These are phyloP conservation scores for Pluteus cervinus DNA, from an alignment of 768 basidiomycete genomes.

Conservation along the genomic window DNA sequence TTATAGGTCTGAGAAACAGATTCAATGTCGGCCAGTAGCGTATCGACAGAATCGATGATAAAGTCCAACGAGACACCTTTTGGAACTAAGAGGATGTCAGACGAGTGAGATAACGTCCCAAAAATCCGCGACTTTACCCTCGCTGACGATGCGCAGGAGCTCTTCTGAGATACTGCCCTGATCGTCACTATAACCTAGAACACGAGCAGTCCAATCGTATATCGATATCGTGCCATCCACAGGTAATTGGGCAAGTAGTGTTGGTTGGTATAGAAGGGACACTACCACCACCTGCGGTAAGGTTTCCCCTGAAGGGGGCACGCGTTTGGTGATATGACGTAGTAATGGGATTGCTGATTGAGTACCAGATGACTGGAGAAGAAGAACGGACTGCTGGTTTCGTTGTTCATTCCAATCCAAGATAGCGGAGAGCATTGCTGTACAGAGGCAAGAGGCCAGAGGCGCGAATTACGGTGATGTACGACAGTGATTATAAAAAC, in stretches of 20 bases:
- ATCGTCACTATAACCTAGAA: conserved; percentile 47
- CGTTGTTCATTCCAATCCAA: no score
- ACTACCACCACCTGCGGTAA: conserved; percentile 37
- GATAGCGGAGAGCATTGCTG: conserved; percentile 1
- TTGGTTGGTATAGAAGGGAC: conserved; percentile 50
- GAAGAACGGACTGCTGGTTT: conserved; percentile 39
- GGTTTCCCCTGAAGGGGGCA: no score
- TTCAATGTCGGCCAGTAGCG: conserved; percentile 50
- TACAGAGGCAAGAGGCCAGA: conserved; percentile 5
- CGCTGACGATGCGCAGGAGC: conserved; percentile 36
- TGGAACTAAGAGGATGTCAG: no score
- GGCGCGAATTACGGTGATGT: conserved; percentile 1
- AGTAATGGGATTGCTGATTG: conserved; percentile 56
- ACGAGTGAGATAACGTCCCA: no score
- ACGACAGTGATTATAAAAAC: neutral
- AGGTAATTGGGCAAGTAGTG: conserved; percentile 33
- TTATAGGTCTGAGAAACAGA: conserved; percentile 48
- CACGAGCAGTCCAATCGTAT: conserved; percentile 42
- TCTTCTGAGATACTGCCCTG: conserved; percentile 25
- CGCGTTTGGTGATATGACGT: conserved; percentile 35
- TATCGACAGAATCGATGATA: conserved; percentile 70
- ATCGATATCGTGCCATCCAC: conserved; percentile 22
- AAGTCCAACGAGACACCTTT: conserved; percentile 51
- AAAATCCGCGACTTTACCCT: conserved; percentile 31
- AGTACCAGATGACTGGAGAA: conserved; percentile 54